A percentile compares a stretch with the other conserved stretches of the same genome.
Evolutionary conservation across 495 filamentous ascomycete genomes (phyloP).

Genomic region (Neurospora tetraspora): DNA sequence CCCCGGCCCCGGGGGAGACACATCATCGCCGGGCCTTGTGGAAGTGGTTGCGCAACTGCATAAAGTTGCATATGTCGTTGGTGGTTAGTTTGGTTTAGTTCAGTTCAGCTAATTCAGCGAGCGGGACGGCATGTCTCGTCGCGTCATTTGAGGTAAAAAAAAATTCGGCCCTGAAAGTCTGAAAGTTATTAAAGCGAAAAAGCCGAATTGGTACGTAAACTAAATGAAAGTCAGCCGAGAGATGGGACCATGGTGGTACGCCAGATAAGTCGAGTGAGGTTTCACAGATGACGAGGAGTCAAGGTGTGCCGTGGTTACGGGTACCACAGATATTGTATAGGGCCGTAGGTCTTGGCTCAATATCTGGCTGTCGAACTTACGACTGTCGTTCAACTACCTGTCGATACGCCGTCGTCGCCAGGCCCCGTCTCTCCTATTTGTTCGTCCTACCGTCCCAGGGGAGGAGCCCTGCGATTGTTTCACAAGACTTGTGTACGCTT

Average conservation of each 20-base stretch:
- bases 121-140: background rate
- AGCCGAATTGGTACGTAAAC: background rate
- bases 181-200: background rate
- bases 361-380: background rate
- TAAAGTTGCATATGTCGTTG: background rate
- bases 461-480: background rate
- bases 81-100: background rate
- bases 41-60: background rate
- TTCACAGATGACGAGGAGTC: background rate
- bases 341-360: background rate
- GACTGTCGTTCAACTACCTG: background rate
- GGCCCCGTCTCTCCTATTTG: background rate
- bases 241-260: background rate
- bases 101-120: background rate
- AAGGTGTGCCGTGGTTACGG: background rate
- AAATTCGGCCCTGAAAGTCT: background rate
- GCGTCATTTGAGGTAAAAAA: background rate
- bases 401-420: background rate
- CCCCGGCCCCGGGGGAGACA: background rate
- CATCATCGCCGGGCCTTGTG: background rate
- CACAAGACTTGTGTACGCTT: background rate
- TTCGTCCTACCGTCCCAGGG: background rate
- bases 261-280: background rate
- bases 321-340: background rate
- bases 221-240: background rate